These are phyloP conservation scores for Neonectria coccinea DNA, from an alignment of 2,329 filamentous ascomycete genomes.

Conservation along the genomic window DNA sequence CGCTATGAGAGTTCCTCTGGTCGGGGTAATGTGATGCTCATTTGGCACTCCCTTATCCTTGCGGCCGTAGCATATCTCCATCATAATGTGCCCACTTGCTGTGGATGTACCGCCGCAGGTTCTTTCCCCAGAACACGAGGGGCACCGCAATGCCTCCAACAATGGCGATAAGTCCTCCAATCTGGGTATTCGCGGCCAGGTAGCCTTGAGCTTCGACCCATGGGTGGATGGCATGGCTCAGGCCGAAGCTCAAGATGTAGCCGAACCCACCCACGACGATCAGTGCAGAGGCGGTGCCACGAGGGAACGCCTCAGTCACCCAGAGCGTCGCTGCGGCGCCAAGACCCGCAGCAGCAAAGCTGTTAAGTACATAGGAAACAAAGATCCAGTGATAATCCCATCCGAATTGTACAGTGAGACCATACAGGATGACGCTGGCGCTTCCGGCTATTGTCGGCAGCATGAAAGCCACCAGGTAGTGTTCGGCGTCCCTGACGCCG, in stretches of 20 bases:
- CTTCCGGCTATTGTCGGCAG: not conserved
- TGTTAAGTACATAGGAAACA: not conserved
- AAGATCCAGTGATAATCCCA: not conserved
- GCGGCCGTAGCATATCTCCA: not conserved
- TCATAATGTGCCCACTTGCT: not conserved
- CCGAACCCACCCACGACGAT: not conserved
- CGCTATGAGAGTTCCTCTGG: no score
- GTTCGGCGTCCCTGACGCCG: not conserved
- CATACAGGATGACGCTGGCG: not conserved
- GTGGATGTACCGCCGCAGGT: slow-evolving; percentile 6
- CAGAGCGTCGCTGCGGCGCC: slow-evolving; percentile 5
- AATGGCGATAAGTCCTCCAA: not conserved
- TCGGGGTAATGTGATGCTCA: no score
- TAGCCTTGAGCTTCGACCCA: not conserved
- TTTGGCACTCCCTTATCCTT: not conserved
- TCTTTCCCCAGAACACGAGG: slow-evolving; percentile 9
- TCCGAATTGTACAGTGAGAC: not conserved
- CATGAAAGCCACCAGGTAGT: slow-evolving; percentile 1
- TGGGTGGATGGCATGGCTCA: not conserved
- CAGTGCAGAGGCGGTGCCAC: not conserved
- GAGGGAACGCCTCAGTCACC: slow-evolving; percentile 15
- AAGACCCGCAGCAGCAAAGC: not conserved
- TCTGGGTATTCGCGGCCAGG: not conserved
- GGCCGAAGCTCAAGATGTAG: slow-evolving; percentile 2
- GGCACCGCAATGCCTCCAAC: slow-evolving; percentile 7